Base-by-base conservation (phyloP, 805 yeast genomes). In the Starmerella geochares region DNA sequence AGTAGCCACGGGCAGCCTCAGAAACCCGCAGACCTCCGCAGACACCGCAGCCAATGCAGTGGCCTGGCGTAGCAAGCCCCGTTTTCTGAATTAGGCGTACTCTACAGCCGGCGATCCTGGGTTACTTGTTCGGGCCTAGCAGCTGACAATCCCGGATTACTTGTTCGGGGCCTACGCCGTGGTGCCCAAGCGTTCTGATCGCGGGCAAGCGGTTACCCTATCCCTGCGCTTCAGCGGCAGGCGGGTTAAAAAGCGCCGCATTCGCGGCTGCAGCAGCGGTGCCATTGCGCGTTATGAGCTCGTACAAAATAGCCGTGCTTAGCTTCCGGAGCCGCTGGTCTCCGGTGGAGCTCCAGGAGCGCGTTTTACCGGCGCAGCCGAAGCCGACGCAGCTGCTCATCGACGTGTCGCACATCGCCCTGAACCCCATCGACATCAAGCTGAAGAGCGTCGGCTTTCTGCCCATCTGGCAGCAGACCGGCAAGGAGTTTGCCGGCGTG, bases 401-500 rank as follows among this genome's bases (percentile, higher is more conserved):
- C 11, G 75, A 79, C 52, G 76, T 80, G 21, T 67, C 69, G 43
- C 75, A 75, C 50, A 78, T 76, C 1, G 77, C 81, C 1, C 65
- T 83, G 32, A 81, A 80, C 58, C 83, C 90, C 2, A 70, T 76
- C 45, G 94, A 83, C 60, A 59, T 80, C 56, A 72, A 79, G 51
- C 75, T 81, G 35, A 51, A 52, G 35, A 35, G 46, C 35, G 14
- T 52, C 14, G 50, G 52, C 9, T 33, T 44, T 2, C 16, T 46
- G 24, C 55, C 49, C 9, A 13, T 39, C 6, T n/a, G 16, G 14
- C 32, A 35, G 17, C 35, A 39, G 7, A 62, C 81, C 25, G 92
- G 92, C 1, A 75, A 82, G 57, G 88, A 81, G 55, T 83, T 75
- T 62, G 67, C 78, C 21, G 94, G 94, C 20, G 66, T 66, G 4